These are phyloP conservation scores for Endocarpon pusillum DNA, from an alignment of 495 filamentous ascomycete species.

Conservation along the genomic window DNA sequence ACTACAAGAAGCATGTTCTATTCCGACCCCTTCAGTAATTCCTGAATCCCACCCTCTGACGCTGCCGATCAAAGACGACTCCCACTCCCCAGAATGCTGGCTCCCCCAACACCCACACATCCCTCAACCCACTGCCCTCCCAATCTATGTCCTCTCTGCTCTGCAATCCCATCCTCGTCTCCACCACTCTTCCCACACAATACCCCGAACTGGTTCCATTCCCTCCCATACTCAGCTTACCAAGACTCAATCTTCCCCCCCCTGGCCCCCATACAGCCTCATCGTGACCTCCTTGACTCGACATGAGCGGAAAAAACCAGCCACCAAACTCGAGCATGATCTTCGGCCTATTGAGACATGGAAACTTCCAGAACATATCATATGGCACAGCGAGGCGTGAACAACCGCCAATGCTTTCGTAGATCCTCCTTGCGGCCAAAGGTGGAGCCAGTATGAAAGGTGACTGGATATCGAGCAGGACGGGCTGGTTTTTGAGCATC, in stretches of 20 bases:
- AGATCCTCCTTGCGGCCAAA: constrained; percentile 17
- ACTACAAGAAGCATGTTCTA: not conserved
- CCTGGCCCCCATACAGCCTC: constrained; percentile 8
- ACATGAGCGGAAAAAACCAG: constrained; percentile 13
- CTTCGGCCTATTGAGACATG: constrained; percentile 17
- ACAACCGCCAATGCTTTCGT: constrained; percentile 18
- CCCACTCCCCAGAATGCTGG: constrained; percentile 16
- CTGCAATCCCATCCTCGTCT: constrained; percentile 15
- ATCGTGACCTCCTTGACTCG: constrained; percentile 6
- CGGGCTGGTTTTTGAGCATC: constrained; percentile 18
- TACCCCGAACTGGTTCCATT: too few species aligned
- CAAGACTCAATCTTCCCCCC: constrained; percentile 18
- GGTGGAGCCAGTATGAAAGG: constrained; percentile 22
- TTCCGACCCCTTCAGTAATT: constrained; percentile 8
- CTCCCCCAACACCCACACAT: constrained; percentile 19
- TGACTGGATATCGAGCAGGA: constrained; percentile 16
- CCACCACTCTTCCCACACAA: constrained; percentile 19
- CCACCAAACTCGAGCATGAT: constrained; percentile 15
- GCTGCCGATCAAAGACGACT: constrained; percentile 16
- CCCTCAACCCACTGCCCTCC: constrained; percentile 18
- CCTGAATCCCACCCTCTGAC: constrained; percentile 12
- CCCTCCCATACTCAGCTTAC: constrained; percentile 13
- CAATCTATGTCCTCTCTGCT: constrained; percentile 11
- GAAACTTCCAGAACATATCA: constrained; percentile 17
- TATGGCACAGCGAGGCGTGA: constrained; percentile 12